Conservation (phyloP, 805 yeast species). For the Nakazawaea sp. region DNA sequence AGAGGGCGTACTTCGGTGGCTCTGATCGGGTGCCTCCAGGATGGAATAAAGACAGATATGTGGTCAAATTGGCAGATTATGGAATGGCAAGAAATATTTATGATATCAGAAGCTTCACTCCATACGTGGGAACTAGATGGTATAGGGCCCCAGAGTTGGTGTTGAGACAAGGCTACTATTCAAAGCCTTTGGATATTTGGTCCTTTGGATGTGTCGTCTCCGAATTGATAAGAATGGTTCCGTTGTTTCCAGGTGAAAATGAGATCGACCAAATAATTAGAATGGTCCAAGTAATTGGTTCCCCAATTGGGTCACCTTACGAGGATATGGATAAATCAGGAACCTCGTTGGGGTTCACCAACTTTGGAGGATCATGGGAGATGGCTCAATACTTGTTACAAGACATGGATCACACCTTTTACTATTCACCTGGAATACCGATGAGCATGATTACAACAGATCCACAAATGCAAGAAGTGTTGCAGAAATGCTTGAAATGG, state of each 20-base stretch:
- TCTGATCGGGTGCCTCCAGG: constrained; percentile 31
- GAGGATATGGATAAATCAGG: background rate
- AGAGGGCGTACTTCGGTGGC: constrained; percentile 44
- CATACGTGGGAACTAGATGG: constrained; percentile 82
- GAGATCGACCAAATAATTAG: constrained; percentile 75
- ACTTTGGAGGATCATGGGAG: constrained; percentile 71
- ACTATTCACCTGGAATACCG: constrained; percentile 40
- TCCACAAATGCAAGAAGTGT: constrained; percentile 33
- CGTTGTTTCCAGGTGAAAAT: constrained; percentile 78
- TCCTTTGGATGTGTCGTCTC: constrained; percentile 78
- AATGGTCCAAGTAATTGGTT: constrained; percentile 64
- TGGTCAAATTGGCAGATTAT: constrained; percentile 73
- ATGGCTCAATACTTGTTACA: constrained; percentile 47
- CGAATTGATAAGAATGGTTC: constrained; percentile 64
- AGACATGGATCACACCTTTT: no score
- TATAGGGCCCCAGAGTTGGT: constrained; percentile 79
- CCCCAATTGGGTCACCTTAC: constrained; percentile 36
- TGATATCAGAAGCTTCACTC: constrained; percentile 53
- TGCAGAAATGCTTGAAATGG: constrained; percentile 60
- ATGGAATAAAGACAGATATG: constrained; percentile 37
- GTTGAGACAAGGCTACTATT: constrained; percentile 53
- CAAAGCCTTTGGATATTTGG: constrained; percentile 77
- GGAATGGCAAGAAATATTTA: constrained; percentile 64
- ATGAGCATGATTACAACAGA: constrained; percentile 39
- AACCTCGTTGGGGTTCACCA: constrained; percentile 16